phyloP scores from a whole-genome alignment of 208 protist species.

The Phytomonas francai region DNA sequence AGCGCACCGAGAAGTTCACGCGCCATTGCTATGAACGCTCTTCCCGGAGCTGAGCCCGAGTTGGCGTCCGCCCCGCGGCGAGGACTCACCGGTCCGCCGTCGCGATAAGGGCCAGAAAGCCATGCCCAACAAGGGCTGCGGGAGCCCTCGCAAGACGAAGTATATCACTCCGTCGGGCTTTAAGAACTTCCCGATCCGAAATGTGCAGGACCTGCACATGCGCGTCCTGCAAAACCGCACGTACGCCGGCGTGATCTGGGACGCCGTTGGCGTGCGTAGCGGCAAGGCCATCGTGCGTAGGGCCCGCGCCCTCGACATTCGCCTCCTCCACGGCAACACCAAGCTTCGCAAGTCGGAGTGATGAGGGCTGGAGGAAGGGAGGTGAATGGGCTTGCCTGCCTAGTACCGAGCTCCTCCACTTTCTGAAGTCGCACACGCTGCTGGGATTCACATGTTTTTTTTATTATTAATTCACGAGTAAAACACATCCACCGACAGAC shows the following conservation, averaged over 20 bases:
- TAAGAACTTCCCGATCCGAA: slow-evolving; percentile 95
- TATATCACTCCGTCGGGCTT: slow-evolving; percentile 96
- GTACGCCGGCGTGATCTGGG: slow-evolving; percentile 97
- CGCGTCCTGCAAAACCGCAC: slow-evolving; percentile 99
- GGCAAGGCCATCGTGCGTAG: slow-evolving; percentile 96
- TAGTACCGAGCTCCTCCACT: neutral
- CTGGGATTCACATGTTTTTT: slow-evolving; percentile 5
- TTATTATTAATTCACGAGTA: slow-evolving; percentile 3
- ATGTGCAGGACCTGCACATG: slow-evolving; percentile 97
- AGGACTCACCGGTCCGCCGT: slow-evolving; percentile 97
- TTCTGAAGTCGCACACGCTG: slow-evolving; percentile 3
- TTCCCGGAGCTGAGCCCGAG: slow-evolving; percentile 91
- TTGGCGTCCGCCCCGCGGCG: slow-evolving; percentile 98
- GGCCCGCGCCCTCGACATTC: slow-evolving; percentile 97
- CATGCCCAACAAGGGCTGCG: slow-evolving; percentile 98
- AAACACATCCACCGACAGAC: neutral
- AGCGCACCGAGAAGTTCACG: slow-evolving; percentile 96
- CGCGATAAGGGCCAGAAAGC: slow-evolving; percentile 95
- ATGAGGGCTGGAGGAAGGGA: slow-evolving; percentile 80
- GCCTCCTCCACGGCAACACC: slow-evolving; percentile 94
- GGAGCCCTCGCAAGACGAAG: slow-evolving; percentile 95
- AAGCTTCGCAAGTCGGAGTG: slow-evolving; percentile 90
- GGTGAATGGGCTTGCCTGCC: neutral
- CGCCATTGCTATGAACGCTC: slow-evolving; percentile 91
- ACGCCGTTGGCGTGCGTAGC: slow-evolving; percentile 90